phyloP scores from a whole-genome alignment of 2,329 filamentous ascomycete species.

The Aspergillus sojae region DNA sequence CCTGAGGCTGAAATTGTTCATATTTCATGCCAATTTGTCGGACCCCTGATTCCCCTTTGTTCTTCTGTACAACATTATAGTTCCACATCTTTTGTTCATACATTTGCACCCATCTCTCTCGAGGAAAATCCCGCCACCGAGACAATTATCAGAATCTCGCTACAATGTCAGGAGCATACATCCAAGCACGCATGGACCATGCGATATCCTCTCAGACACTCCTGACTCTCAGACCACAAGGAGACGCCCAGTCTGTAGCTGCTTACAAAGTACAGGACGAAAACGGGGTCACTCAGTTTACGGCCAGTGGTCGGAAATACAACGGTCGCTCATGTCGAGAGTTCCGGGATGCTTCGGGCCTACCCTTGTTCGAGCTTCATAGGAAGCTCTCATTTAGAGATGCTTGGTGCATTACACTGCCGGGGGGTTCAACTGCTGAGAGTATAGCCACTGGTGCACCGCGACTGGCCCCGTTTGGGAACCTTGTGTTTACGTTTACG shows the following conservation, averaged over 20 bases:
- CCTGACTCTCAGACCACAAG: constrained; percentile 21
- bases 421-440: constrained; percentile 12
- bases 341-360: constrained; percentile 28
- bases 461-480: constrained; percentile 11
- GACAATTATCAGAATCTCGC: not conserved
- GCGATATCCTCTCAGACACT: constrained; percentile 13
- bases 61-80: not conserved
- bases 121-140: not conserved
- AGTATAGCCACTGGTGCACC: constrained; percentile 16
- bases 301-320: constrained; percentile 29
- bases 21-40: no score
- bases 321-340: constrained; percentile 26
- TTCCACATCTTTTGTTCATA: not conserved
- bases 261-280: constrained; percentile 25
- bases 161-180: constrained; percentile 13
- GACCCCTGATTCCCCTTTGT: not conserved
- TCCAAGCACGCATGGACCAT: constrained; percentile 21
- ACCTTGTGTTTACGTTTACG: constrained; percentile 20
- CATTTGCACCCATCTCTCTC: not conserved
- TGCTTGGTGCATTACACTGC: constrained; percentile 19
- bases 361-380: constrained; percentile 32
- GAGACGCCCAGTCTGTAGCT: constrained; percentile 17
- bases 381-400: constrained; percentile 12
- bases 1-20: no score
- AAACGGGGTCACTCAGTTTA: constrained; percentile 21